Percentiles rank a stretch among this genome's conserved stretches.
These are phyloP conservation scores for Didymella keratinophila DNA, from an alignment of 2,329 filamentous ascomycete species.

Conservation along the genomic window DNA sequence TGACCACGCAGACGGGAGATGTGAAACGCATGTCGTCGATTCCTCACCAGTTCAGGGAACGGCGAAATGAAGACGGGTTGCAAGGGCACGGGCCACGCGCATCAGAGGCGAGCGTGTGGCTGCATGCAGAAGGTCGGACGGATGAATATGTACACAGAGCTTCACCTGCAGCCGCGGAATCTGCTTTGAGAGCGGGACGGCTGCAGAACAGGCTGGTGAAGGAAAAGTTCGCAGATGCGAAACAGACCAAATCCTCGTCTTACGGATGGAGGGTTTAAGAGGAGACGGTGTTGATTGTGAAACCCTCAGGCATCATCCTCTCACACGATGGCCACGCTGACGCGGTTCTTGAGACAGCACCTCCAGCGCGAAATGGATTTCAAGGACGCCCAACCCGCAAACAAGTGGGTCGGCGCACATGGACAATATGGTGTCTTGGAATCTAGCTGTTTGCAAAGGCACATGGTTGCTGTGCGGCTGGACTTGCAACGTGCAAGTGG, in stretches of 20 bases:
- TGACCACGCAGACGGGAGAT: background rate
- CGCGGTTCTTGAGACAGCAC: constrained; percentile 23
- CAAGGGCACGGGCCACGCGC: background rate
- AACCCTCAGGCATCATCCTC: constrained; percentile 18
- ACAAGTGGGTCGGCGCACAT: constrained; percentile 2
- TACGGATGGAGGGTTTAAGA: background rate
- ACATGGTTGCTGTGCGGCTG: background rate
- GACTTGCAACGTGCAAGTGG: background rate
- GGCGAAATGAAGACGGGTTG: background rate
- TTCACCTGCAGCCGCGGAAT: background rate
- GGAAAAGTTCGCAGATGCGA: constrained; percentile 4
- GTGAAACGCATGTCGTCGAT: constrained; percentile 11
- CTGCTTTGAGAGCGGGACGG: background rate
- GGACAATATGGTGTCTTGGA: background rate
- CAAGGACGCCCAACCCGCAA: background rate
- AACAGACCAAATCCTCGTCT: constrained; percentile 5
- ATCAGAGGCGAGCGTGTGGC: background rate
- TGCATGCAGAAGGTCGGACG: constrained; percentile 2
- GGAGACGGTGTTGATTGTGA: constrained; percentile 2
- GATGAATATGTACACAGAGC: background rate
- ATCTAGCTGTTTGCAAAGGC: background rate
- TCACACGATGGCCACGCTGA: constrained; percentile 28
- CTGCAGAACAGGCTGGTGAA: background rate
- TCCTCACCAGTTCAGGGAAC: background rate
- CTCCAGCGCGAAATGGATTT: background rate